Evolutionary conservation across 352 stramenopile species (phyloP).

Genomic region (Globisporangium abappressorium): DNA sequence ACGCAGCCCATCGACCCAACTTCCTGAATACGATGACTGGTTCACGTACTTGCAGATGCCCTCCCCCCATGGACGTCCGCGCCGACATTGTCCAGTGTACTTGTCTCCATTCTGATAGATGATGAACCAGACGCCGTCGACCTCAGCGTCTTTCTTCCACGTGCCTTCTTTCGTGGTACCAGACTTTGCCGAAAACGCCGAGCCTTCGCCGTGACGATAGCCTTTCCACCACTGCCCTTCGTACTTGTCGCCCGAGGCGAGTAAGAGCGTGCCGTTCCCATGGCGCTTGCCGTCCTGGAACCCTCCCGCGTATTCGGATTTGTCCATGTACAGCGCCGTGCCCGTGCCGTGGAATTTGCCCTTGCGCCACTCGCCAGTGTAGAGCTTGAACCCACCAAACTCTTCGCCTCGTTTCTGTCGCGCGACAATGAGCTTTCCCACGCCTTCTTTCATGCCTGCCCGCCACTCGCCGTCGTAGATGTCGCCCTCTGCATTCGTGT

Average conservation of each 20-base stretch:
- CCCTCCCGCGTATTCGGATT: conserved; percentile 85
- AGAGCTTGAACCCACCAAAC: conserved; percentile 53
- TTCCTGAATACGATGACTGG: conserved; percentile 87
- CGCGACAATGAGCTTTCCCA: conserved; percentile 52
- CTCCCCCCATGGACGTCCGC: conserved; percentile 61
- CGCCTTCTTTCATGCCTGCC: conserved; percentile 47
- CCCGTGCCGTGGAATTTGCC: conserved; percentile 75
- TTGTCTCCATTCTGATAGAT: conserved; percentile 75
- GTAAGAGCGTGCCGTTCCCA: conserved; percentile 55
- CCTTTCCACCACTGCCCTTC: conserved; percentile 78
- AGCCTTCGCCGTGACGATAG: conserved; percentile 64
- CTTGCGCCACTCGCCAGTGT: conserved; percentile 61
- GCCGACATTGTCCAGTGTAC: conserved; percentile 57
- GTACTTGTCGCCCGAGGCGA: conserved; percentile 47
- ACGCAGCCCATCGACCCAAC: conserved; percentile 73
- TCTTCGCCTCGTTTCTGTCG: conserved; percentile 22
- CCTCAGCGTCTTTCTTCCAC: conserved; percentile 56
- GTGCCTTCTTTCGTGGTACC: conserved; percentile 63
- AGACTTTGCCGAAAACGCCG: conserved; percentile 46
- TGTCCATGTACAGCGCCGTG: conserved; percentile 81
- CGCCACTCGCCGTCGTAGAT: conserved; percentile 73
- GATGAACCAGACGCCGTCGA: conserved; percentile 71
- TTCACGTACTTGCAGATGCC: conserved; percentile 90
- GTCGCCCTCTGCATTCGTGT: conserved; percentile 56
- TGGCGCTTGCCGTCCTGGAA: conserved; percentile 77